These are phyloP conservation scores for Carex pumila DNA, from an alignment of 176 grass and related monocot species.

Conservation along the genomic window DNA sequence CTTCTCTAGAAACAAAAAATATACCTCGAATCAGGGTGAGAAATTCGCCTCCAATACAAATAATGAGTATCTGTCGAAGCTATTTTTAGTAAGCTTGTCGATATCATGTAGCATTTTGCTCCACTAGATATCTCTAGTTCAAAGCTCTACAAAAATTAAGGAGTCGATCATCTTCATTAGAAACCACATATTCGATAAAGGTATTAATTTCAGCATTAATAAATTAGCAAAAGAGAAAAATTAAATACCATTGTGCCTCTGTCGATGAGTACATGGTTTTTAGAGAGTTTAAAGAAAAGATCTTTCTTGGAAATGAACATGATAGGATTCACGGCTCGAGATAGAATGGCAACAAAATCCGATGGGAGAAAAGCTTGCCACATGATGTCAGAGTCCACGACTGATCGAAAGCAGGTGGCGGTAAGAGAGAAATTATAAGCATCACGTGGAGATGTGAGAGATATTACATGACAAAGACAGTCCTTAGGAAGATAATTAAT, in stretches of 20 bases:
- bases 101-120: slow-evolving; percentile 65
- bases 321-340: slow-evolving; percentile 22
- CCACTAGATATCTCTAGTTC: slow-evolving; percentile 44
- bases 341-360: slow-evolving; percentile 34
- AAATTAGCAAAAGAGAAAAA: too few relatives aligned
- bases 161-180: neutral
- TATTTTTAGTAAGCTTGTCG: slow-evolving; percentile 55
- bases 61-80: slow-evolving; percentile 30
- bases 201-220: neutral
- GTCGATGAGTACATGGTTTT: slow-evolving; percentile 52
- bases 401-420: slow-evolving; percentile 39
- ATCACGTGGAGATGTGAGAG: slow-evolving; percentile 47
- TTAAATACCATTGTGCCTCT: slow-evolving; percentile 53
- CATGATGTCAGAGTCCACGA: slow-evolving; percentile 51
- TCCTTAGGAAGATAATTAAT: slow-evolving; percentile 49
- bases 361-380: slow-evolving; percentile 52
- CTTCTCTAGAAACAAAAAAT: neutral
- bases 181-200: neutral
- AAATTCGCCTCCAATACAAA: slow-evolving; percentile 36
- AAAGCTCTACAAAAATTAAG: slow-evolving; percentile 39
- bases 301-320: slow-evolving; percentile 41
- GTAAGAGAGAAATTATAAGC: slow-evolving; percentile 42
- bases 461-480: slow-evolving; percentile 55
- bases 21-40: slow-evolving; percentile 44
- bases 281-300: slow-evolving; percentile 56